Evolutionary conservation across 2,329 filamentous ascomycete species (phyloP).

Genomic region (Claviceps humidiphila): DNA sequence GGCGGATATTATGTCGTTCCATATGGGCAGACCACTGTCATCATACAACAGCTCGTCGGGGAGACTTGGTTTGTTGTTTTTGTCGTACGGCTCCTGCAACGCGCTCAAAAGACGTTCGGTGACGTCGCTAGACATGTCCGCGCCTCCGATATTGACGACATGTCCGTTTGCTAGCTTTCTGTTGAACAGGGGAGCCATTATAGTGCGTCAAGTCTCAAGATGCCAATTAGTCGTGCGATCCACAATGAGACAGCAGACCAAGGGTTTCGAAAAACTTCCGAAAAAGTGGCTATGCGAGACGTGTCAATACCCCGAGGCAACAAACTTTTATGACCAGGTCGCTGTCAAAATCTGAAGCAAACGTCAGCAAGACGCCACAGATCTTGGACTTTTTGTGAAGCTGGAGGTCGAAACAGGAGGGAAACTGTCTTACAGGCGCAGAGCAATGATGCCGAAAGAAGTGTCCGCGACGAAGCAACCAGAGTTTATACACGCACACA

Average conservation of each 20-base stretch:
- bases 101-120: constrained; percentile 14
- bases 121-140: constrained; percentile 18
- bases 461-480: not conserved
- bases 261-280: too few species aligned
- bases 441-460: not conserved
- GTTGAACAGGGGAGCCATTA: not conserved
- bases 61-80: constrained; percentile 16
- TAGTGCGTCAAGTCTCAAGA: not conserved
- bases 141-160: constrained; percentile 26
- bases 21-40: constrained; percentile 24
- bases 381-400: not conserved
- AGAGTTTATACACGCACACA: not conserved
- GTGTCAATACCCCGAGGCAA: not conserved
- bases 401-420: not conserved
- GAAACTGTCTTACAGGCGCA: not conserved
- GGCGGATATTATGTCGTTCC: constrained; percentile 28
- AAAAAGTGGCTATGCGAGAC: not conserved
- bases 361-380: not conserved
- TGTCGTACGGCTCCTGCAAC: constrained; percentile 14
- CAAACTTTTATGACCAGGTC: not conserved
- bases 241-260: not conserved
- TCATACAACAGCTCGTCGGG: constrained; percentile 29
- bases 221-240: not conserved
- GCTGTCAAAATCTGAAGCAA: not conserved
- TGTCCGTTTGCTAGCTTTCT: constrained; percentile 14